phyloP scores from a whole-genome alignment of 768 basidiomycete species.

The Pleurotus giganteus region DNA sequence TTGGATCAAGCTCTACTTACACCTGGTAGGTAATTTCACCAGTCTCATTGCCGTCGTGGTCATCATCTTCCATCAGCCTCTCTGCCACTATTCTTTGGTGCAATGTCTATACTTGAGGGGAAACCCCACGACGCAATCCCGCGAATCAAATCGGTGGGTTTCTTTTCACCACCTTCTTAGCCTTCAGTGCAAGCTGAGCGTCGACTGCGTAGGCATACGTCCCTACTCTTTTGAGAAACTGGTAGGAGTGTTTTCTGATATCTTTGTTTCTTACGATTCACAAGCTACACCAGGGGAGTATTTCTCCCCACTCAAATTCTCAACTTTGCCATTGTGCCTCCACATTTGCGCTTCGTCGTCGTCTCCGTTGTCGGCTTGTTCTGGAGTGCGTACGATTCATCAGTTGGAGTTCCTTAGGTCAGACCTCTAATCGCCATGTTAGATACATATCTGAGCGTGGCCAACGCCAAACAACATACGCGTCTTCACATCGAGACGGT shows the following conservation, averaged over 20 bases:
- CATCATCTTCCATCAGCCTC: slow-evolving; percentile 27
- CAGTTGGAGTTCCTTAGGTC: not conserved
- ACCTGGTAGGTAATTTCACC: slow-evolving; percentile 44
- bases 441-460: slow-evolving; percentile 65
- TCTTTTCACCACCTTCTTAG: not conserved
- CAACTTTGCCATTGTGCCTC: slow-evolving; percentile 78
- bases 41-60: not conserved
- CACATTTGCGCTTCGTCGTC: slow-evolving; percentile 71
- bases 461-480: slow-evolving; percentile 35
- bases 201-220: slow-evolving; percentile 53
- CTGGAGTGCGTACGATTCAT: slow-evolving; percentile 62
- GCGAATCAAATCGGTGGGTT: slow-evolving; percentile 44
- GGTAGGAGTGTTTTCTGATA: slow-evolving; percentile 36
- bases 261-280: not conserved
- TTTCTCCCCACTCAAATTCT: slow-evolving; percentile 75
- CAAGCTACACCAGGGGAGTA: slow-evolving; percentile 56
- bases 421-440: slow-evolving; percentile 2
- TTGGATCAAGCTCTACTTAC: slow-evolving; percentile 80
- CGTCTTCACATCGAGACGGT: not conserved
- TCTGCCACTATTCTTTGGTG: slow-evolving; percentile 56
- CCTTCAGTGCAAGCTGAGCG: not conserved
- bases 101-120: slow-evolving; percentile 81
- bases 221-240: slow-evolving; percentile 74
- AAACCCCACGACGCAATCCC: slow-evolving; percentile 47
- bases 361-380: slow-evolving; percentile 77